Conservation (phyloP, 169 alveolate species). For the Neospora caninum region DNA sequence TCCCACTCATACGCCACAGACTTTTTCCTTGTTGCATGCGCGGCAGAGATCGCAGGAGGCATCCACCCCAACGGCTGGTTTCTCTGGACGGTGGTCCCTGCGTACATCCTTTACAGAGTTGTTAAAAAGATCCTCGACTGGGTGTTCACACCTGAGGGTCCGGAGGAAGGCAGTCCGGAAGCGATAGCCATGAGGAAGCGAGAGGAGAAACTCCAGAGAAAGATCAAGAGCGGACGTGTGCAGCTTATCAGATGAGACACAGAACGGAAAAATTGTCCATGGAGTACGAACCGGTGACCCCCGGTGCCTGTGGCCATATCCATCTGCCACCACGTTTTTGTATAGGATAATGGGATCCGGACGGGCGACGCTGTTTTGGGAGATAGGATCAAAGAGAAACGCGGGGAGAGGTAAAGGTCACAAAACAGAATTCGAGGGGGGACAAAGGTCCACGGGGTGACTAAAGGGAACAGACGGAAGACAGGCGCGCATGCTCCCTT, state of each 20-base stretch:
- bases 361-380: no score
- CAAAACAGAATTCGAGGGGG: not conserved
- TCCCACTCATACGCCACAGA: slow-evolving; percentile 14
- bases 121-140: not conserved
- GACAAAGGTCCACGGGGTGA: not conserved
- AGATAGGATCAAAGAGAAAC: not conserved
- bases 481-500: not conserved
- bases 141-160: slow-evolving; percentile 52
- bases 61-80: slow-evolving; percentile 43
- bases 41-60: slow-evolving; percentile 24
- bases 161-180: not conserved
- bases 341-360: not conserved
- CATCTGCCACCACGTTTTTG: not conserved
- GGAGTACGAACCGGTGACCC: not conserved
- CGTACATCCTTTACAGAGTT: slow-evolving; percentile 4
- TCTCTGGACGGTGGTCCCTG: slow-evolving; percentile 39
- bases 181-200: not conserved
- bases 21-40: slow-evolving; percentile 19
- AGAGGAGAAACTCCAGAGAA: slow-evolving; percentile 43
- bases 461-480: not conserved
- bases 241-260: not conserved
- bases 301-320: not conserved
- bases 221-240: slow-evolving; percentile 17
- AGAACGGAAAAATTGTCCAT: not conserved
- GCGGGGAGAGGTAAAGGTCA: not conserved